These are phyloP conservation scores for Tricholoma matsutake DNA, from an alignment of 768 basidiomycete species.

Conservation along the genomic window DNA sequence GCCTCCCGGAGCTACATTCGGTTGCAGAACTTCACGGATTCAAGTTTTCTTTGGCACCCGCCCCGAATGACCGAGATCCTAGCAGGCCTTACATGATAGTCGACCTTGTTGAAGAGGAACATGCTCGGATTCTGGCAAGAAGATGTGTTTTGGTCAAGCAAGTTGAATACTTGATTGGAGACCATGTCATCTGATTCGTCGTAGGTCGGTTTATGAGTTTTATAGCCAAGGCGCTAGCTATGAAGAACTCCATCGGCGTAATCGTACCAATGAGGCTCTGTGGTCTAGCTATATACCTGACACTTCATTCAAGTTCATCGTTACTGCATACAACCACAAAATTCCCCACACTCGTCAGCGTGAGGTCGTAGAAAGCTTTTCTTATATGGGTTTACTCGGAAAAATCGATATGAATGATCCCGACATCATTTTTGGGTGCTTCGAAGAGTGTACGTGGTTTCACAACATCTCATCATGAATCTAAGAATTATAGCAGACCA, in stretches of 20 bases:
- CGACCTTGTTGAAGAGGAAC: constrained; percentile 62
- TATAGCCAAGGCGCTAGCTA: constrained; percentile 73
- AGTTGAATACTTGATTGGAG: constrained; percentile 20
- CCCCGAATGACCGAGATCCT: constrained; percentile 45
- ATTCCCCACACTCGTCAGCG: constrained; percentile 66
- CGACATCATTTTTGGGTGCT: constrained; percentile 67
- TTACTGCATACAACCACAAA: constrained; percentile 72
- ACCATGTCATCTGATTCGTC: background rate
- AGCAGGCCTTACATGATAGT: constrained; percentile 75
- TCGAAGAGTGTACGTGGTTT: constrained; percentile 80
- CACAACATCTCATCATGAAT: background rate
- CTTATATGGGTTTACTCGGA: constrained; percentile 81
- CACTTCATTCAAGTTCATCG: constrained; percentile 78
- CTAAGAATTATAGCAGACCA: constrained; percentile 35
- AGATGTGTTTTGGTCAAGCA: constrained; percentile 86
- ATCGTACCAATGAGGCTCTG: constrained; percentile 36
- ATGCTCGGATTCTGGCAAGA: constrained; percentile 68
- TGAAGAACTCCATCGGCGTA: constrained; percentile 61
- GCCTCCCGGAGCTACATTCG: constrained; percentile 79
- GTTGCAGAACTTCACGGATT: constrained; percentile 75
- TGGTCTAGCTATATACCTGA: constrained; percentile 62
- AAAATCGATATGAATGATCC: constrained; percentile 80
- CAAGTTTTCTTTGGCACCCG: constrained; percentile 45
- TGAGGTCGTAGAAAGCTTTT: constrained; percentile 72
- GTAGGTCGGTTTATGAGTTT: constrained; percentile 74